These are phyloP conservation scores for Mycena galopus DNA, from an alignment of 768 basidiomycete genomes.

Conservation along the genomic window DNA sequence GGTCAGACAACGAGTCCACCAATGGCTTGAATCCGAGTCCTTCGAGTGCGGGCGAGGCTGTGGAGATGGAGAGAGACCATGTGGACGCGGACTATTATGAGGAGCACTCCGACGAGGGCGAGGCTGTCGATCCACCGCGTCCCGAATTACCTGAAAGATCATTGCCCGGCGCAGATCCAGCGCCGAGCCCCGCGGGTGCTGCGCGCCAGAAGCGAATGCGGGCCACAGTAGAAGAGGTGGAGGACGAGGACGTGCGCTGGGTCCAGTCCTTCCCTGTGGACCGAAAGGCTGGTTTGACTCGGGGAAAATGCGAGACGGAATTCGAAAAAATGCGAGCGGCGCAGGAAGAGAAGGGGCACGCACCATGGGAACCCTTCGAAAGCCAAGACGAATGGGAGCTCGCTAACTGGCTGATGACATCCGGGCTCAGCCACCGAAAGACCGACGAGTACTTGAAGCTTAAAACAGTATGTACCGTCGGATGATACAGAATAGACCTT, in stretches of 20 bases:
- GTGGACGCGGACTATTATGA: too few species aligned
- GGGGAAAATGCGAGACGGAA: constrained; percentile 1
- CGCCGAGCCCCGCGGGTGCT: too few species aligned
- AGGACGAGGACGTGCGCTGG: constrained; percentile 1
- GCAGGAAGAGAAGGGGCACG: constrained; percentile 25
- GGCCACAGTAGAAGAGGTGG: not conserved
- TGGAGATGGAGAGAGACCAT: too few species aligned
- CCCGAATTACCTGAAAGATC: too few species aligned
- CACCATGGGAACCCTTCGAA: constrained; percentile 44
- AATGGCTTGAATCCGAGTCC: not conserved
- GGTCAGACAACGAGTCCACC: not conserved
- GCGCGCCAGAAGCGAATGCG: not conserved
- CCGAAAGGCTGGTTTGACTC: not conserved
- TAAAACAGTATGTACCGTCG: not conserved
- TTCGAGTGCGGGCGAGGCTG: too few species aligned
- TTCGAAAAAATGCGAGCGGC: constrained; percentile 24
- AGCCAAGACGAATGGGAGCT: constrained; percentile 46
- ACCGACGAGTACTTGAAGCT: constrained; percentile 47
- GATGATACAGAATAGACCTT: not conserved
- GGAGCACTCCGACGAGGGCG: not conserved
- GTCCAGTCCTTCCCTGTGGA: not conserved
- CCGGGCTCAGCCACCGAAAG: constrained; percentile 39
- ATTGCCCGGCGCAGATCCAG: not conserved
- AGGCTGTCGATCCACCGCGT: not conserved
- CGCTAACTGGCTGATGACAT: constrained; percentile 45